Percentiles rank a stretch among this genome's conserved stretches.
Conservation (phyloP, 495 filamentous ascomycete species). For the Tuber brumale region DNA sequence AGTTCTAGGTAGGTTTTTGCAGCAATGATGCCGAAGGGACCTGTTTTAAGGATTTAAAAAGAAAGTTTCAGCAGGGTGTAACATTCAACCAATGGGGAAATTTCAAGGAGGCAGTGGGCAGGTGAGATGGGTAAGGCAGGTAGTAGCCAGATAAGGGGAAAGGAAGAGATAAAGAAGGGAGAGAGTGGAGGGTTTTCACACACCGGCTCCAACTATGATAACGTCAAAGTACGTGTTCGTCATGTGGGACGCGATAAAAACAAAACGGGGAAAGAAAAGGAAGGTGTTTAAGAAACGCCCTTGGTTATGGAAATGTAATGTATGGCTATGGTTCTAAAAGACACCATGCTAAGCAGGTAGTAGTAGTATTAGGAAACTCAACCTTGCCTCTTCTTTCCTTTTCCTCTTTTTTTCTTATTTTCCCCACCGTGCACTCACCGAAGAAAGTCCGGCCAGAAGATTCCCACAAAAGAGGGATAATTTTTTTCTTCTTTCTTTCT, state of each 20-base stretch:
- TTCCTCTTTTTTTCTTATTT: neutral
- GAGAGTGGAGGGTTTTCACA: constrained; percentile 21
- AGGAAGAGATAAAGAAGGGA: neutral
- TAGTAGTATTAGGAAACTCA: neutral
- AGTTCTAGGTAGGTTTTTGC: constrained; percentile 57
- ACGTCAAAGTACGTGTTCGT: constrained; percentile 27
- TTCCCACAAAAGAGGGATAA: neutral
- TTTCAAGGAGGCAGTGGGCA: neutral
- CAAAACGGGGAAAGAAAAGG: neutral
- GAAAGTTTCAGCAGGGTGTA: neutral
- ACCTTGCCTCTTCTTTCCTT: neutral
- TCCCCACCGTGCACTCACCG: neutral
- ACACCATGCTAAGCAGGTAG: neutral
- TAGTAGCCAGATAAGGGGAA: neutral
- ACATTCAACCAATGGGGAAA: neutral
- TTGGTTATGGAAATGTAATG: constrained; percentile 1
- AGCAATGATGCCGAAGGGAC: constrained; percentile 50
- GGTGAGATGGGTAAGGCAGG: neutral
- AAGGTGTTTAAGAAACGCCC: neutral
- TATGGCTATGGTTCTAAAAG: neutral
- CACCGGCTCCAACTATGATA: constrained; percentile 36
- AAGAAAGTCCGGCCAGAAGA: neutral
- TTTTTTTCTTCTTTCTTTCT: neutral
- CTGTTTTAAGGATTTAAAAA: constrained; percentile 14
- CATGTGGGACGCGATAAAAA: constrained; percentile 6